These are phyloP conservation scores for Fragaria nilgerrensis DNA, from an alignment of 306 rosid species.

Conservation along the genomic window DNA sequence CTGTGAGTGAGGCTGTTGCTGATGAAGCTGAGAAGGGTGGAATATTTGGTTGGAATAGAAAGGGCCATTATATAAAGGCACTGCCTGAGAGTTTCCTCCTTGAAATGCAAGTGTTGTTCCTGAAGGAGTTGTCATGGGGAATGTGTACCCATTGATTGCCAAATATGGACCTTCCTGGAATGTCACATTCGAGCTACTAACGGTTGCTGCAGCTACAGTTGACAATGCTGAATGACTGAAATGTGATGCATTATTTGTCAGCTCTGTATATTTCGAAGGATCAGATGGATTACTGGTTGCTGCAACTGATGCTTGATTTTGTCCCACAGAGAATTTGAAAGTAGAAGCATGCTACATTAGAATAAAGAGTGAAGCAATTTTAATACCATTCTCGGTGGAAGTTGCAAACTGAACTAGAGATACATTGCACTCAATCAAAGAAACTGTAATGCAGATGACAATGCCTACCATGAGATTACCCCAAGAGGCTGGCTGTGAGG, in stretches of 20 bases:
- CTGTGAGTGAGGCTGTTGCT: constrained; percentile 45
- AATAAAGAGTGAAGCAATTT: constrained; percentile 17
- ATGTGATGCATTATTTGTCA: constrained; percentile 33
- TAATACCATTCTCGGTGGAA: constrained; percentile 1
- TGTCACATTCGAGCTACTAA: constrained; percentile 40
- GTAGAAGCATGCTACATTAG: constrained; percentile 53
- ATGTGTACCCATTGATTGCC: constrained; percentile 52
- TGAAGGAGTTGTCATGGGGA: constrained; percentile 47
- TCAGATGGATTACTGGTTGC: constrained; percentile 39
- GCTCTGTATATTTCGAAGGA: constrained; percentile 28
- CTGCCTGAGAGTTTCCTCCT: constrained; percentile 49
- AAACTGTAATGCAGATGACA: constrained; percentile 20
- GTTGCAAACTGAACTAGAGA: not conserved
- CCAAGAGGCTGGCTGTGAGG: constrained; percentile 27
- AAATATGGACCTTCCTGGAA: constrained; percentile 47
- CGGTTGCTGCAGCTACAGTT: constrained; percentile 39
- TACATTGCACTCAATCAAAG: not conserved
- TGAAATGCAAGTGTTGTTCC: constrained; percentile 45
- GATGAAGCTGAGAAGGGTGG: constrained; percentile 59
- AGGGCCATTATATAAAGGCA: constrained; percentile 46
- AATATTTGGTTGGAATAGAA: constrained; percentile 50
- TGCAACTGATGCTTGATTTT: constrained; percentile 45
- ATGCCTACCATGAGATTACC: constrained; percentile 49
- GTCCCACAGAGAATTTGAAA: constrained; percentile 36
- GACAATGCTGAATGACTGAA: constrained; percentile 43